Base-by-base conservation (phyloP, 768 basidiomycete species). In the Pholiota microspora region DNA sequence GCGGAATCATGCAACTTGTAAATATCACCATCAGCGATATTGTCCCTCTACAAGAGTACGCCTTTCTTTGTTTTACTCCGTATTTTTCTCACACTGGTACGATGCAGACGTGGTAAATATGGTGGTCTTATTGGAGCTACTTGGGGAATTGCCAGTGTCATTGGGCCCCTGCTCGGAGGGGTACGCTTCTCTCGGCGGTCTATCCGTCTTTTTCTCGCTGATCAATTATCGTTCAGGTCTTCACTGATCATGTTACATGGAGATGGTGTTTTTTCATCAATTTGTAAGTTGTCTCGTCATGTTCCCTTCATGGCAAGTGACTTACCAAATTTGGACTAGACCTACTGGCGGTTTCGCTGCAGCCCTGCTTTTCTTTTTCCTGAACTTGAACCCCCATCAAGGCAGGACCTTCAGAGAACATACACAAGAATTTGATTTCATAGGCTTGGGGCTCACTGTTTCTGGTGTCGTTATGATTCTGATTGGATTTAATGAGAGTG, bases 261-360 rank as follows among this genome's bases (percentile, higher is more conserved):
- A 71, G 91, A 71, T 92, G 91, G 91, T 88, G 86, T 65, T 90
- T 90, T 69, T 88, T 82, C 64, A 85, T 90, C 60, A 89, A 89
- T 60, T 61, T 90, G 86, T 86, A 64, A 53, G 82, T 57, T 21
- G 2, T 8, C 29, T n/a, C 24, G 32, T 9, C 0, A 32, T 3
- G 1, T 28, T 28, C 23, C 15, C 1, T 35, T 38, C 23, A 27
- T 51, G n/a, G 16, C 25, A 48, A 56, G 18, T 31, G 23, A 51
- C 27, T 49, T 47, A 51, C 32, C 29, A 16, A 21, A 42, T 18
- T 21, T 18, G 18, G 21, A 10, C 27, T 15, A 89, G 89, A 35
- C 90, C 90, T 1, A 89, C 86, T 0, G 89, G 87, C 21, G 89
- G 86, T 38, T 59, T 86, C 27, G 85, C 86, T 4, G 82, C 76